Conservation (phyloP, 805 yeast genomes). For the Ogataea methanolica region DNA sequence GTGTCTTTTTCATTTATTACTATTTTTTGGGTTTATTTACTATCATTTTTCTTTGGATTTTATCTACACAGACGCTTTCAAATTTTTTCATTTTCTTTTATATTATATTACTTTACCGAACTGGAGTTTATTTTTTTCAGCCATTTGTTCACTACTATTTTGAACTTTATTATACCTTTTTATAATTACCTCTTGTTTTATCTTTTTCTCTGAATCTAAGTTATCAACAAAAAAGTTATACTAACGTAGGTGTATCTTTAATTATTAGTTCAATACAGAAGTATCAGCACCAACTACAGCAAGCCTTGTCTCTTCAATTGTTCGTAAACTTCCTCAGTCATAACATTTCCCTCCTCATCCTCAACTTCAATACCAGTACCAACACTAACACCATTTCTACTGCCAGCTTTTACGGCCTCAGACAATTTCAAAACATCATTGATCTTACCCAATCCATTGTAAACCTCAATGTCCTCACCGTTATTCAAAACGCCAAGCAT, state of each 20-base stretch:
- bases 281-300: slow-evolving; percentile 32
- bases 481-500: slow-evolving; percentile 56
- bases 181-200: neutral
- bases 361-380: slow-evolving; percentile 69
- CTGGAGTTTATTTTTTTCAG: neutral
- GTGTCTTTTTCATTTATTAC: too few species aligned
- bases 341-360: slow-evolving; percentile 89
- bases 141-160: neutral
- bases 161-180: neutral
- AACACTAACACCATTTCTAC: slow-evolving; percentile 34
- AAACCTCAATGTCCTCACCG: slow-evolving; percentile 39
- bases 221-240: neutral
- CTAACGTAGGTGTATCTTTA: neutral
- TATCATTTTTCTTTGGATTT: too few species aligned
- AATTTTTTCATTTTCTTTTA: too few species aligned
- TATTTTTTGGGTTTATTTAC: too few species aligned
- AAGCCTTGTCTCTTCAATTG: slow-evolving; percentile 89
- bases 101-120: neutral
- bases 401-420: slow-evolving; percentile 38
- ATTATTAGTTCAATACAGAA: neutral
- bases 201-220: neutral
- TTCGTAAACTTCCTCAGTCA: slow-evolving; percentile 76
- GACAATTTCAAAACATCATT: slow-evolving; percentile 64
- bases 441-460: slow-evolving; percentile 61
- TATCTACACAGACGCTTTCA: too few species aligned